Evolutionary conservation across 2,329 filamentous ascomycete genomes (phyloP).

Genomic region (Tolypocladium ovalisporum): DNA sequence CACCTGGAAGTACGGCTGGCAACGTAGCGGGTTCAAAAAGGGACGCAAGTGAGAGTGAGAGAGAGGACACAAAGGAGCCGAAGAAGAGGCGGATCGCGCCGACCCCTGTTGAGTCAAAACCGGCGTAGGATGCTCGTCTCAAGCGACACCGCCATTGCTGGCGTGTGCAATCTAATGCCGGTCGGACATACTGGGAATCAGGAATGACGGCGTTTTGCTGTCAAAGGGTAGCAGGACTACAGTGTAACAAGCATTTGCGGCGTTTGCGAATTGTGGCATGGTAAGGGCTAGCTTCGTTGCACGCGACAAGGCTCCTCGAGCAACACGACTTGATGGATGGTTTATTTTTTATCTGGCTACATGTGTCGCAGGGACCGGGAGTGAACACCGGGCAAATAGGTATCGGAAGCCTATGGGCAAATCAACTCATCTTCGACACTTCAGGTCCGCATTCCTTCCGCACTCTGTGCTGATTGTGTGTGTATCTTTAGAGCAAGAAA

Average conservation of each 20-base stretch:
- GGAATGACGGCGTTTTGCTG: neutral
- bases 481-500: neutral
- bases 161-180: neutral
- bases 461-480: neutral
- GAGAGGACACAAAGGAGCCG: constrained; percentile 40
- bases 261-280: constrained; percentile 14
- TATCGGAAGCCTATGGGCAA: neutral
- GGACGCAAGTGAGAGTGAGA: constrained; percentile 44
- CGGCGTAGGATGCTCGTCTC: neutral
- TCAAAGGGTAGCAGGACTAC: constrained; percentile 5
- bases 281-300: neutral
- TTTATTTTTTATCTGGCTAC: neutral
- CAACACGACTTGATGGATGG: neutral
- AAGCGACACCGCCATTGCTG: neutral
- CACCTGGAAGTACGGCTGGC: constrained; percentile 42
- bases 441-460: neutral
- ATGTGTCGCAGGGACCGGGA: neutral
- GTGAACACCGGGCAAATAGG: neutral
- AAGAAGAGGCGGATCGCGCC: constrained; percentile 65
- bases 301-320: neutral
- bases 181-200: neutral
- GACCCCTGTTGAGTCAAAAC: constrained; percentile 38
- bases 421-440: neutral
- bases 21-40: constrained; percentile 38
- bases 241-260: constrained; percentile 17